These are phyloP conservation scores for Penicillium brevicompactum DNA, from an alignment of 2,329 filamentous ascomycete species.

Conservation along the genomic window DNA sequence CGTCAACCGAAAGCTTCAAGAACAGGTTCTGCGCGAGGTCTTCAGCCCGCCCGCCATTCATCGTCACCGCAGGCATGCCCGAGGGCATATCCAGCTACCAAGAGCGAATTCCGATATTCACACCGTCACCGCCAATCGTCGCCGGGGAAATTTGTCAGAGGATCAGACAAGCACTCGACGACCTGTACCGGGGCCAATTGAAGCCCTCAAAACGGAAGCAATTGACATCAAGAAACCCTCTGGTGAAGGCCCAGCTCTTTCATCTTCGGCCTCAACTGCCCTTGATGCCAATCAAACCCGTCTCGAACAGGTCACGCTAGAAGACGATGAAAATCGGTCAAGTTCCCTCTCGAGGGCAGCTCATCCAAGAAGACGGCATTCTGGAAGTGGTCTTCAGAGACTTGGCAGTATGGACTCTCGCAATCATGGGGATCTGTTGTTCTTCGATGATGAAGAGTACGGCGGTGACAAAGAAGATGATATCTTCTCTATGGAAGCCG, in stretches of 20 bases:
- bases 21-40: slow-evolving; percentile 90
- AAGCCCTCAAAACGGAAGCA: slow-evolving; percentile 24
- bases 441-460: slow-evolving; percentile 87
- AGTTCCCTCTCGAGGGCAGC: slow-evolving; percentile 31
- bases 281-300: slow-evolving; percentile 37
- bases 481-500: slow-evolving; percentile 69
- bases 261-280: slow-evolving; percentile 42
- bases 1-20: slow-evolving; percentile 82
- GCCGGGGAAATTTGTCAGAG: slow-evolving; percentile 39
- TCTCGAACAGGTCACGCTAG: slow-evolving; percentile 36
- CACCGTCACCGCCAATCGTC: slow-evolving; percentile 14
- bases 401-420: slow-evolving; percentile 71
- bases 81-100: slow-evolving; percentile 66
- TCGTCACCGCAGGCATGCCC: slow-evolving; percentile 70
- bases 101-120: slow-evolving; percentile 40
- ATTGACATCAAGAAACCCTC: slow-evolving; percentile 32
- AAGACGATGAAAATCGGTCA: slow-evolving; percentile 49
- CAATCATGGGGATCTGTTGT: slow-evolving; percentile 77
- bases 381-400: slow-evolving; percentile 79
- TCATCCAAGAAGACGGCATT: slow-evolving; percentile 69
- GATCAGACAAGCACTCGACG: slow-evolving; percentile 30
- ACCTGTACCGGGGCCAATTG: slow-evolving; percentile 18
- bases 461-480: slow-evolving; percentile 74
- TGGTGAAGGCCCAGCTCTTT: slow-evolving; percentile 33
- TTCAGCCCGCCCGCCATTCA: slow-evolving; percentile 83